phyloP scores from a whole-genome alignment of 2,329 filamentous ascomycete genomes.

The Fusarium chuoi region DNA sequence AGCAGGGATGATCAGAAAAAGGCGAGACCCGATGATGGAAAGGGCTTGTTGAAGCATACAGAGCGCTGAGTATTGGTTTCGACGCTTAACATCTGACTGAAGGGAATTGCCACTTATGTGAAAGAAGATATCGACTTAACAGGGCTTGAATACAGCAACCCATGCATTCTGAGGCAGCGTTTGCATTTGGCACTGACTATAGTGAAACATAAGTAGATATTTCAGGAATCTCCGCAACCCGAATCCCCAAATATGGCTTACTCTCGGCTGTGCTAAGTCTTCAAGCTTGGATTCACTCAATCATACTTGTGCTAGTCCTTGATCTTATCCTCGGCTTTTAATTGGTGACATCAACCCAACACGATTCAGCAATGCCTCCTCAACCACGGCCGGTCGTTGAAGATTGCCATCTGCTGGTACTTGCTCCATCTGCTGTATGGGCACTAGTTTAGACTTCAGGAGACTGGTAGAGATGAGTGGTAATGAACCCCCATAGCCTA shows the following conservation, averaged over 20 bases:
- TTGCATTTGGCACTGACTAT: accelerated
- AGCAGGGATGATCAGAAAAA: neutral
- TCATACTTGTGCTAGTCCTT: neutral
- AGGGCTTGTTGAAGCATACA: neutral
- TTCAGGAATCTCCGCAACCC: neutral
- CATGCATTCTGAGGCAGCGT: accelerated
- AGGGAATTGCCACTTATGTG: neutral
- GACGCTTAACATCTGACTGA: neutral
- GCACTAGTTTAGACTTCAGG: neutral
- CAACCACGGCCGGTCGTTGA: accelerated
- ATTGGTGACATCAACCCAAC: neutral
- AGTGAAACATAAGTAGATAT: neutral
- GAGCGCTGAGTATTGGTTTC: too few species aligned
- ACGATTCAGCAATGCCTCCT: neutral
- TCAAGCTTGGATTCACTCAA: neutral
- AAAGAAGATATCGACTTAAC: neutral
- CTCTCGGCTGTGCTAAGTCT: neutral
- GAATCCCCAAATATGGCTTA: neutral
- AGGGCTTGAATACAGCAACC: neutral
- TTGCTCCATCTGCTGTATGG: neutral
- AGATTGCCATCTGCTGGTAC: neutral
- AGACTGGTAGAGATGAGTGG: neutral
- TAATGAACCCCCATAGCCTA: too few species aligned
- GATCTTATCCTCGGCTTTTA: neutral
- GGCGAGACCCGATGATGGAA: neutral